These are phyloP conservation scores for Orobanche coerulescens DNA, from an alignment of 257 asterid genomes.

Conservation along the genomic window DNA sequence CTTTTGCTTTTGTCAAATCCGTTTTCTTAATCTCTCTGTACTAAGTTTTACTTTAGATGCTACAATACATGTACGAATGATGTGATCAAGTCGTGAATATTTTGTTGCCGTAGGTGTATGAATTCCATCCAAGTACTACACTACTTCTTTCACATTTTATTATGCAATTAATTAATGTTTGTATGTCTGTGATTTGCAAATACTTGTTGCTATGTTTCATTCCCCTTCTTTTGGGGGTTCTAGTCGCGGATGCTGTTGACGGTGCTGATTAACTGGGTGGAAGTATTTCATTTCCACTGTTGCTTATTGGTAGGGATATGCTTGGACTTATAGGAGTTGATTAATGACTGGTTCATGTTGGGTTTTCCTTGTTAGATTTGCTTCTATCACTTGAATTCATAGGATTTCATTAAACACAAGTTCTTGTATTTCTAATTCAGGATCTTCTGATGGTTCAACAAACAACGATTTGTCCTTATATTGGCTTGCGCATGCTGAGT, in stretches of 20 bases:
- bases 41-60: constrained; percentile 9
- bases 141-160: not conserved
- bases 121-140: not conserved
- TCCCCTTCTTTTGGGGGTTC: not conserved
- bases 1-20: constrained; percentile 9
- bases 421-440: constrained; percentile 20
- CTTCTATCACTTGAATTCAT: too few relatives aligned
- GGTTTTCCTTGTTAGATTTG: constrained; percentile 14
- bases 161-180: not conserved
- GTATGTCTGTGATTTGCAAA: constrained; percentile 6
- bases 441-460: constrained; percentile 40
- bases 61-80: constrained; percentile 8
- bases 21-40: not conserved
- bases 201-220: constrained; percentile 5
- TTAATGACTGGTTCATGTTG: not conserved
- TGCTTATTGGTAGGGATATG: not conserved
- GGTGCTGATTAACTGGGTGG: constrained; percentile 3
- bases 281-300: not conserved
- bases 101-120: constrained; percentile 18
- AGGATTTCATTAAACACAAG: not conserved
- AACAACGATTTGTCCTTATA: constrained; percentile 33
- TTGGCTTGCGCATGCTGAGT: constrained; percentile 33
- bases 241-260: not conserved
- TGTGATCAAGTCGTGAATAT: constrained; percentile 24
- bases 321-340: constrained; percentile 1